A percentile compares a stretch with the other conserved stretches of the same genome.
Conservation (phyloP, 148 eudicot species). For the Limonium bicolor region DNA sequence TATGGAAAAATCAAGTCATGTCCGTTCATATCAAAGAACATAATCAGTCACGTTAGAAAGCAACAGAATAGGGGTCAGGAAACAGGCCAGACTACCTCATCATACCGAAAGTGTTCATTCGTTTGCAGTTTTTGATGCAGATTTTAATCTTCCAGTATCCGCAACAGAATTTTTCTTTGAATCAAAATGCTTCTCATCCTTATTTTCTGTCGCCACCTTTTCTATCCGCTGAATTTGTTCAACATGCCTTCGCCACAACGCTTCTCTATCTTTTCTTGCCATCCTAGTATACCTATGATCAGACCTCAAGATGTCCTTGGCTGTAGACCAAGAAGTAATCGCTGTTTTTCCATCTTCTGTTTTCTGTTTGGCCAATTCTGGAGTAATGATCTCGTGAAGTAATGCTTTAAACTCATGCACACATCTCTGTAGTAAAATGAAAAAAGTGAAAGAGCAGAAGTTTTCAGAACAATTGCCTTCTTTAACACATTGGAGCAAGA, state of each 20-base stretch:
- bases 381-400: conserved; percentile 52
- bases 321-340: conserved; percentile 84
- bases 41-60: no score
- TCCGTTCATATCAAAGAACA: no score
- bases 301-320: conserved; percentile 52
- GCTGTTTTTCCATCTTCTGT: conserved; percentile 71
- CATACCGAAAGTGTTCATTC: no score
- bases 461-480: no score
- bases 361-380: conserved; percentile 45
- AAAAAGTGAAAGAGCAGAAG: not conserved
- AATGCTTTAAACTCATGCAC: conserved; percentile 45
- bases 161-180: conserved; percentile 20
- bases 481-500: no score
- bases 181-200: conserved; percentile 34
- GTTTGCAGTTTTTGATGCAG: conserved; percentile 27
- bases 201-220: no score
- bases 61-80: no score
- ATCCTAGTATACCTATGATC: conserved; percentile 58
- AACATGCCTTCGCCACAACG: conserved; percentile 72
- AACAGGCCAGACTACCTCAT: no score
- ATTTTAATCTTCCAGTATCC: conserved; percentile 32
- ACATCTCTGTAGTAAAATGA: conserved; percentile 32
- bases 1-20: no score
- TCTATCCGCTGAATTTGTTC: conserved; percentile 63
- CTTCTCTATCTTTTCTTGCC: conserved; percentile 80